Evolutionary conservation across 2,329 filamentous ascomycete species (phyloP).

Genomic region (Huntiella moniliformis): DNA sequence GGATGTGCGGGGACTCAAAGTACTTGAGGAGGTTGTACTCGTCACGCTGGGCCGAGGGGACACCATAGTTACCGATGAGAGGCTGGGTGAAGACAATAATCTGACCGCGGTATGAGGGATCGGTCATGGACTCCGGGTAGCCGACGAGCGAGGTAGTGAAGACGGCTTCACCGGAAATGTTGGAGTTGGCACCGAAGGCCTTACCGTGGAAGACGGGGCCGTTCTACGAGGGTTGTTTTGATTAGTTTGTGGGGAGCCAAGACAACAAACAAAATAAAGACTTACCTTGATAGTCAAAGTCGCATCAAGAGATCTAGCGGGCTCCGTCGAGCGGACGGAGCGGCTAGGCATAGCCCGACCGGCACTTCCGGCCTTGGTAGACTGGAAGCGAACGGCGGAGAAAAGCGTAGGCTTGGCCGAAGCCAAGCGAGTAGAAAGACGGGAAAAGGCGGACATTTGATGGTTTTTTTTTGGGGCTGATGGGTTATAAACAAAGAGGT

Average conservation of each 20-base stretch:
- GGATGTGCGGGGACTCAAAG: constrained; percentile 95
- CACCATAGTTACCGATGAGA: constrained; percentile 95
- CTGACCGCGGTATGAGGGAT: constrained; percentile 78
- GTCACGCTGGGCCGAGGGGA: constrained; percentile 71
- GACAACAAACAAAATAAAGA: neutral
- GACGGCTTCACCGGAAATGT: constrained; percentile 94
- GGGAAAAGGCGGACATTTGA: constrained; percentile 20
- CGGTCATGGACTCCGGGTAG: constrained; percentile 88
- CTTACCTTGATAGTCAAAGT: constrained; percentile 82
- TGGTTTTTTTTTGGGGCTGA: constrained; percentile 11
- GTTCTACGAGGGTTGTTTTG: constrained; percentile 37
- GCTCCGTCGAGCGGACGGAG: constrained; percentile 8
- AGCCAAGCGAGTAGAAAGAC: constrained; percentile 23
- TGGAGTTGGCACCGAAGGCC: constrained; percentile 89
- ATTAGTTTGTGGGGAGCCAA: neutral
- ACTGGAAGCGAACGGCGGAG: constrained; percentile 15
- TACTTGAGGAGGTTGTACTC: constrained; percentile 84
- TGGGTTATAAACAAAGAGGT: constrained; percentile 7
- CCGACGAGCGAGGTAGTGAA: constrained; percentile 97
- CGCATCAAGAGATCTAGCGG: constrained; percentile 44
- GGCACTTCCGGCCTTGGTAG: constrained; percentile 40
- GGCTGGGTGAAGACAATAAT: constrained; percentile 98
- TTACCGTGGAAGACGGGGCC: constrained; percentile 92
- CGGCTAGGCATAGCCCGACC: constrained; percentile 38
- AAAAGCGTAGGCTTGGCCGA: constrained; percentile 18